Conservation (phyloP, 1,139 yeast genomes). For the Lodderomyces oxycetoniae region DNA sequence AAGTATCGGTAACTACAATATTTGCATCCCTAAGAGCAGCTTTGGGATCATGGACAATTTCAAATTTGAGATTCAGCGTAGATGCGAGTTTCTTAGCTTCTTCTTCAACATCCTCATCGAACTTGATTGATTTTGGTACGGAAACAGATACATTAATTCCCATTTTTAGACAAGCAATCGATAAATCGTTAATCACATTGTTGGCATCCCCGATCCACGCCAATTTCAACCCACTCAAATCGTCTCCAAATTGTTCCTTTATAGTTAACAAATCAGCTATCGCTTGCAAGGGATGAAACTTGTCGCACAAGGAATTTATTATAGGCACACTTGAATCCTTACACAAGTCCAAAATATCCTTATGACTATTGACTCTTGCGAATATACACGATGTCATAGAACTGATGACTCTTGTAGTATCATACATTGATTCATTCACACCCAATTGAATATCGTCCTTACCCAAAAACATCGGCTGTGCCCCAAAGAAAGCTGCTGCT, state of each 20-base stretch:
- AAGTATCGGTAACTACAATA: constrained; percentile 92
- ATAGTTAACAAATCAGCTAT: constrained; percentile 86
- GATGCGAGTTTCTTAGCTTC: constrained; percentile 52
- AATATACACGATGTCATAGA: constrained; percentile 94
- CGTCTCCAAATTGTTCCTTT: constrained; percentile 61
- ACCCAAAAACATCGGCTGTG: constrained; percentile 93
- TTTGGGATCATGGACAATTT: constrained; percentile 67
- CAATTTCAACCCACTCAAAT: constrained; percentile 60
- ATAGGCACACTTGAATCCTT: constrained; percentile 81
- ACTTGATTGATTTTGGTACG: constrained; percentile 69
- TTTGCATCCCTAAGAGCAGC: constrained; percentile 71
- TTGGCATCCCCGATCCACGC: constrained; percentile 98
- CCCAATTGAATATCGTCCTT: constrained; percentile 96
- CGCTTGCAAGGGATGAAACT: constrained; percentile 92
- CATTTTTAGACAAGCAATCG: constrained; percentile 81
- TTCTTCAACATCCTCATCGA: constrained; percentile 52
- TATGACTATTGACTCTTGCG: constrained; percentile 88
- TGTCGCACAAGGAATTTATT: constrained; percentile 89
- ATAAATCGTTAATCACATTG: constrained; percentile 88
- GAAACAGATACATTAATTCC: constrained; percentile 85
- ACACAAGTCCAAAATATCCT: constrained; percentile 74
- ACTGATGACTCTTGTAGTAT: constrained; percentile 81
- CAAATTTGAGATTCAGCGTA: constrained; percentile 52
- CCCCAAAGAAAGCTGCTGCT: constrained; percentile 90
- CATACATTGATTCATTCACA: constrained; percentile 84